phyloP scores from a whole-genome alignment of 192 early-diverging fungal species.

The Jimgerdemannia lactiflua region DNA sequence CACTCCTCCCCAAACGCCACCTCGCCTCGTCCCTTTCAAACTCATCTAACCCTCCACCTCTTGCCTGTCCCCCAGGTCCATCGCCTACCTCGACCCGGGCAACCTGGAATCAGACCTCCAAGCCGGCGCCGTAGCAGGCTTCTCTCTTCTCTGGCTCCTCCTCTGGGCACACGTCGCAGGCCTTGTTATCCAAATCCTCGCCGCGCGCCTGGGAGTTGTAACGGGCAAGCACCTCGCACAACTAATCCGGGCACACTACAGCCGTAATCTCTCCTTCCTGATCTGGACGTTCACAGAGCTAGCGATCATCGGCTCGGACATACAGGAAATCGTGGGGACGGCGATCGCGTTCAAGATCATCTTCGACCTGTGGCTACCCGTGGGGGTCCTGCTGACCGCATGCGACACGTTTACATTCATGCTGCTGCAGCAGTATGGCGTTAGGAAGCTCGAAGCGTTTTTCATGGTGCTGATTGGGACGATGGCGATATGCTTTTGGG shows the following conservation, averaged over 20 bases:
- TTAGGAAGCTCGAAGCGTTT: slow-evolving; percentile 66
- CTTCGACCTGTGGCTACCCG: slow-evolving; percentile 62
- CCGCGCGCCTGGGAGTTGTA: slow-evolving; percentile 60
- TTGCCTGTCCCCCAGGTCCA: slow-evolving; percentile 32
- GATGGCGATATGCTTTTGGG: slow-evolving; percentile 76
- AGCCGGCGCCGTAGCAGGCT: slow-evolving; percentile 63
- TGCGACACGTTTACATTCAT: slow-evolving; percentile 80
- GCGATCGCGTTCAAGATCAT: slow-evolving; percentile 84
- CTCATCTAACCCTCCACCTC: background rate
- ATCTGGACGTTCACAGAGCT: slow-evolving; percentile 62
- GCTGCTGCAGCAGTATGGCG: slow-evolving; percentile 57
- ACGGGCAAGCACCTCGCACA: slow-evolving; percentile 65
- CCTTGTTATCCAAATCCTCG: slow-evolving; percentile 58
- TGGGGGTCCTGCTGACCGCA: slow-evolving; percentile 75
- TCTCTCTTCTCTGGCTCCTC: slow-evolving; percentile 63
- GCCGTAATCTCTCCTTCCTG: slow-evolving; percentile 34
- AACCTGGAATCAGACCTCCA: slow-evolving; percentile 73
- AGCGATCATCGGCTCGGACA: slow-evolving; percentile 70
- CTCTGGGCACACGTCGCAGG: slow-evolving; percentile 63
- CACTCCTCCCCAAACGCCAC: background rate
- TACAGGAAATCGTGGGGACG: slow-evolving; percentile 85
- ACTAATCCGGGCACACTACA: slow-evolving; percentile 43
- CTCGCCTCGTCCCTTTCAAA: background rate
- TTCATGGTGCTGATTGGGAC: slow-evolving; percentile 71
- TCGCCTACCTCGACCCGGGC: slow-evolving; percentile 70